These are phyloP conservation scores for Penicillium olsonii DNA, from an alignment of 2,329 filamentous ascomycete genomes.

Conservation along the genomic window DNA sequence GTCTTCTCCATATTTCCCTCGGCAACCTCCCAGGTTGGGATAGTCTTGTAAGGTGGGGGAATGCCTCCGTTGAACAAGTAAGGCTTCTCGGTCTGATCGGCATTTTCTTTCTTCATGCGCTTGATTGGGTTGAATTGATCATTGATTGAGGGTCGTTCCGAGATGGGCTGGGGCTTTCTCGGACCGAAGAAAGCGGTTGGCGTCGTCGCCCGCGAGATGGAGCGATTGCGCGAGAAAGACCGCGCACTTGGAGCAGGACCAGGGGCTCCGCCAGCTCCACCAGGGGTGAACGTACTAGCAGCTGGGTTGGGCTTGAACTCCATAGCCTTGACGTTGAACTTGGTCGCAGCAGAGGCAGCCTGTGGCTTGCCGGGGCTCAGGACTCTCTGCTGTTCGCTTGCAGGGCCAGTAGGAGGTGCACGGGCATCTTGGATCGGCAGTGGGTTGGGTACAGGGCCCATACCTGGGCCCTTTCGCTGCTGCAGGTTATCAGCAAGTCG, in stretches of 20 bases:
- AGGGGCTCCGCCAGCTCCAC: conserved; percentile 50
- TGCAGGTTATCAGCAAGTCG: conserved; percentile 55
- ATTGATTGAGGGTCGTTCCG: conserved; percentile 56
- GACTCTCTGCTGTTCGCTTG: conserved; percentile 55
- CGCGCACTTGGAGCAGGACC: conserved; percentile 68
- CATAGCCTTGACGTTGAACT: conserved; percentile 63
- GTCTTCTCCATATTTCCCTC: conserved; percentile 73
- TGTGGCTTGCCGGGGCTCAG: conserved; percentile 49
- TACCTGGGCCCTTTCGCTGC: conserved; percentile 50
- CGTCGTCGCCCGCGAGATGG: conserved; percentile 49
- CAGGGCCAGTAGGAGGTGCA: conserved; percentile 72
- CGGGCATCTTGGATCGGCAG: conserved; percentile 67
- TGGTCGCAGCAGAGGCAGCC: conserved; percentile 54
- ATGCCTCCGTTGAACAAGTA: conserved; percentile 80
- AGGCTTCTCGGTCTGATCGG: conserved; percentile 57
- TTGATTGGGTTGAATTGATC: conserved; percentile 66
- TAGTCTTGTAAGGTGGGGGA: conserved; percentile 78
- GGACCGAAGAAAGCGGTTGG: conserved; percentile 63
- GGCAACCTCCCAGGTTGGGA: conserved; percentile 77
- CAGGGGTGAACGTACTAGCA: conserved; percentile 78
- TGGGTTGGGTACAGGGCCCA: conserved; percentile 52
- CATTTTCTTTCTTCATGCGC: conserved; percentile 67
- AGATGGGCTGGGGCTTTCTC: conserved; percentile 68
- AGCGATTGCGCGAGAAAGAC: conserved; percentile 56
- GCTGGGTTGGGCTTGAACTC: conserved; percentile 87